phyloP scores from a whole-genome alignment of 345 rosid genomes.

The Gossypium longicalyx region DNA sequence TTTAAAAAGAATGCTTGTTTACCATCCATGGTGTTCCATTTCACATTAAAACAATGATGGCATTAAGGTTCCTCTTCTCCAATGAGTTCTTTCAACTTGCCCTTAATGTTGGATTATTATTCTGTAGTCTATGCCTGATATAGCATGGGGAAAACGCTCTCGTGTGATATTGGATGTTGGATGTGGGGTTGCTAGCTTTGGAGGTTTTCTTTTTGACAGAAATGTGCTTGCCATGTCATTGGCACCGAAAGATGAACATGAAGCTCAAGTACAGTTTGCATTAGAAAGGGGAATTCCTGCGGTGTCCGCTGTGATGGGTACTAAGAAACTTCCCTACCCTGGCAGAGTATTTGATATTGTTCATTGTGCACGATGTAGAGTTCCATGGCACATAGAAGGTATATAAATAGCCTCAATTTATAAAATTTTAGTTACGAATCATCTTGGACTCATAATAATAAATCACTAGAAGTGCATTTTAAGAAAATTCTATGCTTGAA shows the following conservation, averaged over 20 bases:
- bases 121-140: conserved; percentile 68
- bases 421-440: background rate
- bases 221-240: conserved; percentile 89
- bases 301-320: conserved; percentile 98
- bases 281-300: conserved; percentile 98
- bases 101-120: background rate
- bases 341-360: conserved; percentile 84
- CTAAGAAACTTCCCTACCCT: conserved; percentile 90
- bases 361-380: conserved; percentile 98
- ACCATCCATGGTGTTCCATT: background rate
- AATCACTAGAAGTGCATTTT: background rate
- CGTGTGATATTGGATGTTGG: conserved; percentile 94
- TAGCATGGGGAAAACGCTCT: conserved; percentile 79
- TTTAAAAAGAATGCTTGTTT: background rate
- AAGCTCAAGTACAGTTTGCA: conserved; percentile 96
- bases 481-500: background rate
- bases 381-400: conserved; percentile 99
- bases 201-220: conserved; percentile 66
- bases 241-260: conserved; percentile 99
- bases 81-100: background rate
- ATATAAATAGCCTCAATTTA: background rate
- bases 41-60: background rate
- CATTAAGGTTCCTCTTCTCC: no score
- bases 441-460: background rate
- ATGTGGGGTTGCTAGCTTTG: conserved; percentile 98